Evolutionary conservation across 2,329 filamentous ascomycete species (phyloP).

Genomic region (Teratosphaeriaceae sp.): DNA sequence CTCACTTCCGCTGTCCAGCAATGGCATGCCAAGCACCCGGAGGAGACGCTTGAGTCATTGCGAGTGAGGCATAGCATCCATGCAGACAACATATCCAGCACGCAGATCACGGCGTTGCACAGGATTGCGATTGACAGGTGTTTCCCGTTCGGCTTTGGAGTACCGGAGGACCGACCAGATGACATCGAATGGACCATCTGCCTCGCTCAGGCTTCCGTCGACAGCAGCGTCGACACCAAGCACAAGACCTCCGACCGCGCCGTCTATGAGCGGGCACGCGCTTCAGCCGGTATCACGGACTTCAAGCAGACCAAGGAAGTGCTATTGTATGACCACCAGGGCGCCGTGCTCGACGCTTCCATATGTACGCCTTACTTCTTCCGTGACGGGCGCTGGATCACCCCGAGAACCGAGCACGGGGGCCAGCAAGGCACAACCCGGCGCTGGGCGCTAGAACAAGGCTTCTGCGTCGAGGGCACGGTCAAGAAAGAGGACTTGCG

Average conservation of each 20-base stretch:
- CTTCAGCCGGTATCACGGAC: slow-evolving; percentile 49
- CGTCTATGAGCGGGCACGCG: slow-evolving; percentile 65
- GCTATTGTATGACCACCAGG: slow-evolving; percentile 59
- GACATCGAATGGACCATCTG: slow-evolving; percentile 34
- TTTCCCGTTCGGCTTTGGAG: slow-evolving; percentile 52
- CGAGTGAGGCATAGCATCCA: slow-evolving; percentile 50
- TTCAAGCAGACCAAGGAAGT: slow-evolving; percentile 55
- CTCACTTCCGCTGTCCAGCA: slow-evolving; percentile 28
- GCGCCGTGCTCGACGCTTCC: slow-evolving; percentile 73
- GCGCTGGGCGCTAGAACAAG: slow-evolving; percentile 69
- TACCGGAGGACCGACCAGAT: slow-evolving; percentile 29
- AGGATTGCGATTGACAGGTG: slow-evolving; percentile 46
- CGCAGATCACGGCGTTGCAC: slow-evolving; percentile 34
- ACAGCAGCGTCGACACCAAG: slow-evolving; percentile 60
- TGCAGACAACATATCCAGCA: slow-evolving; percentile 37
- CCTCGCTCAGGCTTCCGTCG: slow-evolving; percentile 47
- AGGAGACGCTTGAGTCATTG: slow-evolving; percentile 25
- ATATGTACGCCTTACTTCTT: slow-evolving; percentile 78
- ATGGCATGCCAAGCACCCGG: slow-evolving; percentile 28
- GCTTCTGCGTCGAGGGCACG: slow-evolving; percentile 59
- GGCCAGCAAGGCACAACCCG: slow-evolving; percentile 79
- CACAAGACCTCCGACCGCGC: slow-evolving; percentile 76
- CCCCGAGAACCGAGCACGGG: slow-evolving; percentile 62
- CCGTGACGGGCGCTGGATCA: slow-evolving; percentile 68
- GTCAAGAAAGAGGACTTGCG: slow-evolving; percentile 55